Conservation (phyloP, 305 asterid species). For the Galium porrigens region DNA sequence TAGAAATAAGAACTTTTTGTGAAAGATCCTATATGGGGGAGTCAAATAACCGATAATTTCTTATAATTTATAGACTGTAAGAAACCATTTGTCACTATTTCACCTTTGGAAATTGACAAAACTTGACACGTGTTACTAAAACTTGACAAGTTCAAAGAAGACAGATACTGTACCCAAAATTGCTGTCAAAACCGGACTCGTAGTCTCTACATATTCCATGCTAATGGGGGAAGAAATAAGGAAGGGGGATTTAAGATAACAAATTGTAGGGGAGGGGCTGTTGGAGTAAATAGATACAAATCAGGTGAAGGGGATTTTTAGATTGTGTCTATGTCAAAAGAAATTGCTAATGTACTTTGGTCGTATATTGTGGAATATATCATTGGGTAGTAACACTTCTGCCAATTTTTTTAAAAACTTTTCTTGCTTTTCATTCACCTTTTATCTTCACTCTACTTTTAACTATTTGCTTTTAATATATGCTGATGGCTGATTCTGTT, state of each 20-base stretch:
- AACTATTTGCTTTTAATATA: background rate
- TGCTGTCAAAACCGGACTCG: too few species aligned
- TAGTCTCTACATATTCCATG: background rate
- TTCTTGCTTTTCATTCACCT: background rate
- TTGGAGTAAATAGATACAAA: background rate
- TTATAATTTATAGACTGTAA: too few species aligned
- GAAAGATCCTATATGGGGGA: too few species aligned
- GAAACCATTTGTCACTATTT: too few species aligned
- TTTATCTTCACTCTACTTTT: background rate
- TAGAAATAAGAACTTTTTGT: too few species aligned
- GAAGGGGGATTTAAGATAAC: background rate
- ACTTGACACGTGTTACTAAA: too few species aligned
- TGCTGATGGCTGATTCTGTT: slow-evolving; percentile 14
- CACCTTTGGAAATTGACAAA: too few species aligned
- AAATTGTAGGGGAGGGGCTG: background rate
- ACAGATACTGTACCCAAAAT: too few species aligned
- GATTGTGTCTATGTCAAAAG: background rate
- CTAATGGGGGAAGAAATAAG: background rate
- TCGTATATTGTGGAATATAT: background rate
- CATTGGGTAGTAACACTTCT: too few species aligned
- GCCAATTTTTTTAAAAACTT: background rate
- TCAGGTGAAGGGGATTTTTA: background rate
- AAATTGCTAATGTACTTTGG: background rate
- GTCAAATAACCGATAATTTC: too few species aligned
- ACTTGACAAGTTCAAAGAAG: too few species aligned